Percentiles rank a stretch among this genome's conserved stretches.
phyloP scores from a whole-genome alignment of 345 rosid species.

The Xanthoceras sorbifolium region DNA sequence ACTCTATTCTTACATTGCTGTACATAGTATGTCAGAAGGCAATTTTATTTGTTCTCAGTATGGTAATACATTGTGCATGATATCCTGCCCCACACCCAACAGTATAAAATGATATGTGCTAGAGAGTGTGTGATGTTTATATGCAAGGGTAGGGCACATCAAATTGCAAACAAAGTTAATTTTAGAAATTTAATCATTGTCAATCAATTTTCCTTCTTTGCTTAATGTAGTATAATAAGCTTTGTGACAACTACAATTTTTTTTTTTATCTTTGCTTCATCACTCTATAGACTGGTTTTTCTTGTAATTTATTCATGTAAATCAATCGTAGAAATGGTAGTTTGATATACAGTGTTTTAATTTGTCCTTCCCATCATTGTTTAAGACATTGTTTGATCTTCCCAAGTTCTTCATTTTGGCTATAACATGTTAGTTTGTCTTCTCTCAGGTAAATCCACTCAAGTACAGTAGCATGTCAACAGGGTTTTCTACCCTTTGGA shows the following conservation, averaged over 20 bases:
- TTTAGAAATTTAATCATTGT: not conserved
- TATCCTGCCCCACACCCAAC: not conserved
- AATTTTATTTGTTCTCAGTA: not conserved
- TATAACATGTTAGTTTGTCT: not conserved
- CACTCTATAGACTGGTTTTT: not conserved
- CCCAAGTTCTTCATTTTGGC: not conserved
- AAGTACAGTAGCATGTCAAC: constrained; percentile 55
- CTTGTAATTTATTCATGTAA: not conserved
- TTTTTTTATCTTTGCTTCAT: no score
- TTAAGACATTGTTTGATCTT: not conserved
- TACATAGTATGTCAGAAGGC: not conserved
- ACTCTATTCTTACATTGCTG: not conserved
- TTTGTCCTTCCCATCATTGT: no score
- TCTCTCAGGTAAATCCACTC: constrained; percentile 59
- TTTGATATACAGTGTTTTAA: not conserved
- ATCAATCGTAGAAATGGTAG: not conserved
- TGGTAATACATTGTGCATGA: not conserved
- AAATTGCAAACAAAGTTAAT: not conserved
- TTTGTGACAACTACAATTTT: no score
- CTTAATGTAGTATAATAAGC: not conserved
- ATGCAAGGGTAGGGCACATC: not conserved
- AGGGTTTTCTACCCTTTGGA: constrained; percentile 58
- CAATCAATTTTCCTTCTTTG: not conserved
- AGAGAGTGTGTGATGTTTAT: not conserved
- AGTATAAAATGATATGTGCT: not conserved